A percentile compares a stretch with the other conserved stretches of the same genome.
phyloP scores from a whole-genome alignment of 1,284 basidiomycete genomes.

The Tetrapyrgos nigripes region DNA sequence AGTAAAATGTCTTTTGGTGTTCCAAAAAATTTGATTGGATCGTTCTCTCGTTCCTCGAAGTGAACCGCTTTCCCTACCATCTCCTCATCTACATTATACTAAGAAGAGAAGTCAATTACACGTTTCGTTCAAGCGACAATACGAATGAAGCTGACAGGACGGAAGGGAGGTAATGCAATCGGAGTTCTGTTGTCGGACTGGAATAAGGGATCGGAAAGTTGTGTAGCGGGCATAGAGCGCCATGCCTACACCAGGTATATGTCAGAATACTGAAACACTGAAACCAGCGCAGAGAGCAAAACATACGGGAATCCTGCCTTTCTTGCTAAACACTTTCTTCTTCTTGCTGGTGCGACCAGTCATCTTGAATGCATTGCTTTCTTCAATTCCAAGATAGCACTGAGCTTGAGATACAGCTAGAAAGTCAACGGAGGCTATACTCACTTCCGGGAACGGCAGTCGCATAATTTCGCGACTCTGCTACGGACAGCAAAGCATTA shows the following conservation, averaged over 20 bases:
- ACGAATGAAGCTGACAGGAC: conserved; percentile 40
- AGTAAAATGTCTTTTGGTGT: conserved; percentile 67
- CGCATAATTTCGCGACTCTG: conserved; percentile 5
- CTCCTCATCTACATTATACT: conserved; percentile 44
- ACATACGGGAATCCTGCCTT: conserved; percentile 30
- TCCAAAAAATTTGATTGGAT: conserved; percentile 65
- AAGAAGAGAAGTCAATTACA: neutral
- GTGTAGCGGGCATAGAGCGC: conserved; percentile 39
- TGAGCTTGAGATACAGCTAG: neutral
- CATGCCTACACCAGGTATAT: conserved; percentile 38
- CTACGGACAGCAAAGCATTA: neutral
- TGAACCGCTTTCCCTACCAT: conserved; percentile 48
- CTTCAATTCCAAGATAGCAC: neutral
- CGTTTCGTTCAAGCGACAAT: neutral
- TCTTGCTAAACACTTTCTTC: conserved; percentile 26
- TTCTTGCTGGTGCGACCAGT: conserved; percentile 2
- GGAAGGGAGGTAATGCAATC: conserved; percentile 45
- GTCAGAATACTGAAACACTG: neutral
- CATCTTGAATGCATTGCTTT: conserved; percentile 9
- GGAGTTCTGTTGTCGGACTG: conserved; percentile 31
- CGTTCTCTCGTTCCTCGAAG: conserved; percentile 51
- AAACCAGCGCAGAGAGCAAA: neutral
- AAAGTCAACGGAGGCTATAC: neutral
- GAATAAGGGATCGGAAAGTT: conserved; percentile 43
- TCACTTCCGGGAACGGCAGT: conserved; percentile 5